A percentile compares a stretch with the other conserved stretches of the same genome.
phyloP scores from a whole-genome alignment of 2,329 filamentous ascomycete genomes.

The Exophiala viscosa region DNA sequence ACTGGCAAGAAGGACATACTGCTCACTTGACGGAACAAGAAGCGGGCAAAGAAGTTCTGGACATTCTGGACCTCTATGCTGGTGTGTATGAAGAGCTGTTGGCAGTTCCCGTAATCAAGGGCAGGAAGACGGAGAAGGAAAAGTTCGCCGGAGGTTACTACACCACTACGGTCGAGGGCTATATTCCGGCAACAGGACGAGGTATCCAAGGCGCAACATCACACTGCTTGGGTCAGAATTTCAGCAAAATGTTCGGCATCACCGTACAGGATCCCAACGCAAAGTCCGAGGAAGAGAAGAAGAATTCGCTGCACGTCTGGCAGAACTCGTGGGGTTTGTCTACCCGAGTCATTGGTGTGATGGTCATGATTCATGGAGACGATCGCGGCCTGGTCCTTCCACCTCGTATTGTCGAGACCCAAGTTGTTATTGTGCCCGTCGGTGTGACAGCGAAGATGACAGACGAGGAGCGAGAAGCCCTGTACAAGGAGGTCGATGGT shows the following conservation, averaged over 20 bases:
- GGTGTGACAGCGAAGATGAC: slow-evolving; percentile 86
- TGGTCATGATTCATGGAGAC: slow-evolving; percentile 97
- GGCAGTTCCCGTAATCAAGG: slow-evolving; percentile 90
- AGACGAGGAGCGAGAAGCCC: slow-evolving; percentile 71
- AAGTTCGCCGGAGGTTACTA: slow-evolving; percentile 97
- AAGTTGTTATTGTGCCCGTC: slow-evolving; percentile 84
- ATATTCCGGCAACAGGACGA: slow-evolving; percentile 90
- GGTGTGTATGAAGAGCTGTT: slow-evolving; percentile 89
- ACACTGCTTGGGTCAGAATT: slow-evolving; percentile 94
- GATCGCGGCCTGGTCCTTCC: slow-evolving; percentile 93
- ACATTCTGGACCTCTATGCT: slow-evolving; percentile 92
- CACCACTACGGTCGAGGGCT: slow-evolving; percentile 94
- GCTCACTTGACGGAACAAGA: slow-evolving; percentile 81
- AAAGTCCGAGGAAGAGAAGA: slow-evolving; percentile 67
- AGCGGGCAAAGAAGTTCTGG: slow-evolving; percentile 78
- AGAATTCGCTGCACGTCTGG: slow-evolving; percentile 75
- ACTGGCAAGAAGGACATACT: slow-evolving; percentile 97
- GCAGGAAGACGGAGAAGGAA: slow-evolving; percentile 93
- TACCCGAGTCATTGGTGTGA: slow-evolving; percentile 94
- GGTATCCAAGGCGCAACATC: slow-evolving; percentile 96
- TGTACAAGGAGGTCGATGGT: slow-evolving; percentile 70
- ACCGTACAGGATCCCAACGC: slow-evolving; percentile 85
- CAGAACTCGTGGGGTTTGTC: slow-evolving; percentile 99
- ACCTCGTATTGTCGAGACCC: slow-evolving; percentile 80
- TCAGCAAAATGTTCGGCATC: slow-evolving; percentile 99